Evolutionary conservation across 2,329 filamentous ascomycete species (phyloP), one percentile per base, ranked within the genome.

Genomic region (Colletotrichum orchidophilum): DNA sequence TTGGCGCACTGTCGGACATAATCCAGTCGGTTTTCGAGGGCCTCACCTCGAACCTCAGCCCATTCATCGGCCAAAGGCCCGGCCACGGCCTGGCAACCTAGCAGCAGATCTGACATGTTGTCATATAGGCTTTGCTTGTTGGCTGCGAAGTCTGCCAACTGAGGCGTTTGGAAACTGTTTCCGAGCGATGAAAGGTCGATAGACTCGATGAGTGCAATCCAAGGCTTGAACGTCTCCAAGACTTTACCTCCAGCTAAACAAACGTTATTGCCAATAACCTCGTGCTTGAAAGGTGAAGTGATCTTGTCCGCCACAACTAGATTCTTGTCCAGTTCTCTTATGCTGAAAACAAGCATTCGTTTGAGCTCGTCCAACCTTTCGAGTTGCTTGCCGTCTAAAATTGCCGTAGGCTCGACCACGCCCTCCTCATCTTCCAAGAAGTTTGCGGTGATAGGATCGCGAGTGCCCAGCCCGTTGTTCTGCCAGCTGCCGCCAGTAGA

Each of bases 51-150:
- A n/a, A 95, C 87, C 79, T 97, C 95, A 4, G 95, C 91, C 96
- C 96, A 99, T 82, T 99, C 96, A 79, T 99, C 96, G 9, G 93
- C 94, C 53, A 99, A 82, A 6, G 96, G 96, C 9, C 94, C 94
- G 6, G 95, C 94, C n/a, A 98, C 93, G 27, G 93, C 91, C 81
- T 99, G 96, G 77, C 95, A 98, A 70, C 92, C 91, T 60, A 97
- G 83, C 4, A 98, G 84, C 31, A 99, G 88, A 79, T 98, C 96
- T 9, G 95, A 95, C 66, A 97, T 93, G 70, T 95, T 93, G 81
- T 98, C 96, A 81, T 98, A 98, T 21, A 97, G 86, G 75, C 93
- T 93, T 80, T 99, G 96, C 82, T 98, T 98, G 80, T 97, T 94
- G 35, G 92, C 89, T 77, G 91, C 92, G 80, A 98, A 98, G 75